These are phyloP conservation scores for Diddensiella santjacobensis DNA, from an alignment of 805 yeast genomes.

Conservation along the genomic window DNA sequence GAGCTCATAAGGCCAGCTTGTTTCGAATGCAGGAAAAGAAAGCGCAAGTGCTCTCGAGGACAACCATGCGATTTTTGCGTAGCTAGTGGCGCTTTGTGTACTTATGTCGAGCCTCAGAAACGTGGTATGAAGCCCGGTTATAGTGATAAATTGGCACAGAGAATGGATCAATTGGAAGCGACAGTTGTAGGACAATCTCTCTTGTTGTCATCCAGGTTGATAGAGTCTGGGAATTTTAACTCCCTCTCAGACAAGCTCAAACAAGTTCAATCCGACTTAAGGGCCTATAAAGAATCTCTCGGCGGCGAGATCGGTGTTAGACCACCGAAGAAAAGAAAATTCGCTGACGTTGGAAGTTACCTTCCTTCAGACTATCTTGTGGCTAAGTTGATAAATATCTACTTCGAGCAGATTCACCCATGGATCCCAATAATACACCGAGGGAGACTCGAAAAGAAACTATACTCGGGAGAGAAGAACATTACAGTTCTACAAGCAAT, in stretches of 20 bases:
- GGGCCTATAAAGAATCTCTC: neutral
- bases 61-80: slow-evolving; percentile 11
- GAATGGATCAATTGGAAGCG: slow-evolving; percentile 11
- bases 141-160: slow-evolving; percentile 3
- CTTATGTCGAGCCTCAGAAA: slow-evolving; percentile 7
- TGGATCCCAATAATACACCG: slow-evolving; percentile 16
- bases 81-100: slow-evolving; percentile 4
- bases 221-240: neutral
- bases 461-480: neutral
- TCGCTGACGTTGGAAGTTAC: neutral
- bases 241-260: neutral
- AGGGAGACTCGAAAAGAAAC: slow-evolving; percentile 1
- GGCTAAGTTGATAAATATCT: neutral
- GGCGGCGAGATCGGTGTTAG: neutral
- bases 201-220: neutral
- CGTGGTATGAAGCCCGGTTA: slow-evolving; percentile 6
- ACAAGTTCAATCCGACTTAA: neutral
- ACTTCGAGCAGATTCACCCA: slow-evolving; percentile 13
- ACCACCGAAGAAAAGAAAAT: neutral
- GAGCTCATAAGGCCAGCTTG: slow-evolving; percentile 14
- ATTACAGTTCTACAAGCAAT: slow-evolving; percentile 12
- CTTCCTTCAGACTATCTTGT: slow-evolving; percentile 11
- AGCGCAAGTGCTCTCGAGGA: slow-evolving; percentile 14
- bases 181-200: slow-evolving; percentile 12
- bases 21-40: slow-evolving; percentile 10